phyloP scores from a whole-genome alignment of 2,329 filamentous ascomycete species.

The Xylaria multiplex region DNA sequence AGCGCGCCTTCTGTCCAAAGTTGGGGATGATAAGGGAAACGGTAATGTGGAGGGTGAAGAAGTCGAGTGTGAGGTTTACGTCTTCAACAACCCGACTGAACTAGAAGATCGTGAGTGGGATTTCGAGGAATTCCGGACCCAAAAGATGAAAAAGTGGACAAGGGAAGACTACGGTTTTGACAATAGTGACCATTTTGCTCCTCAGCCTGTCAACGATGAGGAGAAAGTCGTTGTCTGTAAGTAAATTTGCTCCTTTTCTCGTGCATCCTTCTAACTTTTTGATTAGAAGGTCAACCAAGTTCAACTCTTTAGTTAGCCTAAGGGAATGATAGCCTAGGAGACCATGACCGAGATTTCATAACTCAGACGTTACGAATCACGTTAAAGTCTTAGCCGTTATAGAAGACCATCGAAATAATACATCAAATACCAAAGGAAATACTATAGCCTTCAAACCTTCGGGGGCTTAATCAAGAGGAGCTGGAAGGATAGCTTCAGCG shows the following conservation, averaged over 20 bases:
- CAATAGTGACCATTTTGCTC: slow-evolving; percentile 46
- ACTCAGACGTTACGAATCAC: neutral
- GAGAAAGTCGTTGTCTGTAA: slow-evolving; percentile 44
- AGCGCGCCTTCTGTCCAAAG: slow-evolving; percentile 52
- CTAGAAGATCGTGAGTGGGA: slow-evolving; percentile 87
- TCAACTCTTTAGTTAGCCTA: neutral
- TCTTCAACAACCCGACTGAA: slow-evolving; percentile 61
- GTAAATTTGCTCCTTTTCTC: slow-evolving; percentile 17
- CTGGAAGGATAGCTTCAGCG: neutral
- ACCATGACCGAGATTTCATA: too few species aligned
- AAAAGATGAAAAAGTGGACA: slow-evolving; percentile 72
- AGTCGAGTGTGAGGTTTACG: slow-evolving; percentile 70
- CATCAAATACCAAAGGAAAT: neutral
- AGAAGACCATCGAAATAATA: neutral
- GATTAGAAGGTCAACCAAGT: slow-evolving; percentile 17
- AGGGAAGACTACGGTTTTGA: slow-evolving; percentile 60
- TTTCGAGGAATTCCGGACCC: slow-evolving; percentile 80
- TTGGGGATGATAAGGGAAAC: slow-evolving; percentile 52
- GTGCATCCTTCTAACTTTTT: slow-evolving; percentile 20
- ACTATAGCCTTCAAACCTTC: neutral
- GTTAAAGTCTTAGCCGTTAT: neutral
- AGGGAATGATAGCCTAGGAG: neutral
- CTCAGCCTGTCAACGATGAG: slow-evolving; percentile 38
- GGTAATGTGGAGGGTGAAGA: slow-evolving; percentile 58
- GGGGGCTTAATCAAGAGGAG: neutral